Conservation (phyloP, 768 basidiomycete genomes). For the Mycena rebaudengoi region DNA sequence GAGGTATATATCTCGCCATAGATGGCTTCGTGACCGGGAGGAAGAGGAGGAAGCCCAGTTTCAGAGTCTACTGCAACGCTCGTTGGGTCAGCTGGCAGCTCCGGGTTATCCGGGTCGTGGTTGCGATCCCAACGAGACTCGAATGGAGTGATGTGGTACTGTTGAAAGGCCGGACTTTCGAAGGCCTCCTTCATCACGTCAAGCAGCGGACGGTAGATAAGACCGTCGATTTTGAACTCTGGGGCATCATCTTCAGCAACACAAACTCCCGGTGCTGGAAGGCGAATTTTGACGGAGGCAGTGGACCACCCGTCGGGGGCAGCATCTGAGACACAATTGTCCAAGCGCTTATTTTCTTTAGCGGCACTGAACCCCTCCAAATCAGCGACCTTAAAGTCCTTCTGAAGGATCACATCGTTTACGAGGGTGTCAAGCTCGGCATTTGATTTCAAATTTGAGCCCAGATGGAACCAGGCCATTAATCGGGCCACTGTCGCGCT, state of each 20-base stretch:
- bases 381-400: constrained; percentile 33
- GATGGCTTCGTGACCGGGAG: constrained; percentile 6
- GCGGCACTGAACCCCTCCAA: constrained; percentile 29
- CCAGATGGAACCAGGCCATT: constrained; percentile 33
- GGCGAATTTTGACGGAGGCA: constrained; percentile 29
- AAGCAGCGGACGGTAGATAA: constrained; percentile 34
- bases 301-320: constrained; percentile 32
- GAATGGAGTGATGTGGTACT: constrained; percentile 28
- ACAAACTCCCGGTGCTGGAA: constrained; percentile 27
- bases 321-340: constrained; percentile 4
- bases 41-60: neutral
- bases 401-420: constrained; percentile 30
- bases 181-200: constrained; percentile 33
- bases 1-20: constrained; percentile 29
- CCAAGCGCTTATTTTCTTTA: constrained; percentile 25
- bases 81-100: neutral
- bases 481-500: constrained; percentile 30
- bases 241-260: constrained; percentile 37
- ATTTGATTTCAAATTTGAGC: constrained; percentile 27
- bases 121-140: constrained; percentile 23
- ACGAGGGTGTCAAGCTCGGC: constrained; percentile 33
- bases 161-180: constrained; percentile 13
- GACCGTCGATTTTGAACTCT: constrained; percentile 35
- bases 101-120: constrained; percentile 1
- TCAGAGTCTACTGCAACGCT: neutral